phyloP scores from a whole-genome alignment of 2,329 filamentous ascomycete species.

The Achaetomium macrosporum region DNA sequence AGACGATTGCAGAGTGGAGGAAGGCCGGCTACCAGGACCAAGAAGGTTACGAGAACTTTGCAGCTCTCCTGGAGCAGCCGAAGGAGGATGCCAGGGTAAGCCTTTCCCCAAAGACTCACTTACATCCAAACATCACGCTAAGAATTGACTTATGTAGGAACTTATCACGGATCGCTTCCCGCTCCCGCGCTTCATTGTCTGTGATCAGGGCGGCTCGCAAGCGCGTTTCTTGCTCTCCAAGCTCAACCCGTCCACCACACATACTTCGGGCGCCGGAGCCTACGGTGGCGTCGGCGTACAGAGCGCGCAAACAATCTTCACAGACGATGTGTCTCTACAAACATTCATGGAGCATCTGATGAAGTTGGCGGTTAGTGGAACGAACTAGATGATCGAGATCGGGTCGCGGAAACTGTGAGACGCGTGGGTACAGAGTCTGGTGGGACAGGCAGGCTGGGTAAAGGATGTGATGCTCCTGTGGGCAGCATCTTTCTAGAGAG shows the following conservation, averaged over 20 bases:
- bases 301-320: constrained; percentile 96
- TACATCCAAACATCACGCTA: background rate
- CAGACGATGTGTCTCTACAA: constrained; percentile 93
- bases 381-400: constrained; percentile 39
- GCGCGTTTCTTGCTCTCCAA: constrained; percentile 95
- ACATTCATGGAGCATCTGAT: constrained; percentile 99
- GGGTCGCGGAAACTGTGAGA: background rate
- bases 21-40: constrained; percentile 98
- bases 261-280: constrained; percentile 81
- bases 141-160: constrained; percentile 50
- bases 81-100: constrained; percentile 93
- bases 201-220: constrained; percentile 95
- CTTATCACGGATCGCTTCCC: constrained; percentile 96
- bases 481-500: constrained; percentile 13
- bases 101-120: constrained; percentile 16
- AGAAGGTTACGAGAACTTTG: constrained; percentile 97
- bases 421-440: background rate
- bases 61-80: constrained; percentile 76
- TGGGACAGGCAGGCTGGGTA: background rate
- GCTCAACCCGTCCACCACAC: constrained; percentile 94
- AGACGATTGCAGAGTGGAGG: constrained; percentile 96
- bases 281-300: constrained; percentile 83
- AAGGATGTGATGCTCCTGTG: background rate
- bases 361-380: constrained; percentile 72
- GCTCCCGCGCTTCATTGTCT: constrained; percentile 96